Evolutionary conservation across 805 yeast genomes (phyloP).

Genomic region (Zygosaccharomyces lentus): DNA sequence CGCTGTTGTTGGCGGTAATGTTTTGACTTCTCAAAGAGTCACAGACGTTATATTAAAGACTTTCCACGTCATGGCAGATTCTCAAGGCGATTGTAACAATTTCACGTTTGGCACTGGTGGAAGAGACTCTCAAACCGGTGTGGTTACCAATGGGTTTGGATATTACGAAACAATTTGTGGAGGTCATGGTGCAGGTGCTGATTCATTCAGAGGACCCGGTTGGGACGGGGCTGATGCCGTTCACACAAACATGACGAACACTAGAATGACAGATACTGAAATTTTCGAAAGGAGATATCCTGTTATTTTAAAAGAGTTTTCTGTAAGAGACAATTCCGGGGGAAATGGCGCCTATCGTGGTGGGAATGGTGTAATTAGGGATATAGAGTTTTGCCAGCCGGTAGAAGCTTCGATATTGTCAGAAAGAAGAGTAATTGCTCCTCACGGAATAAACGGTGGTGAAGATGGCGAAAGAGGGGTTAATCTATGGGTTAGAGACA

Average conservation of each 20-base stretch:
- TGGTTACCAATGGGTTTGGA: constrained; percentile 60
- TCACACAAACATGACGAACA: constrained; percentile 90
- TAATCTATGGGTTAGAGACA: constrained; percentile 48
- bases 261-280: constrained; percentile 88
- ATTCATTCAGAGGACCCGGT: constrained; percentile 51
- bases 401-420: constrained; percentile 76
- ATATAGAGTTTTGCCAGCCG: constrained; percentile 69
- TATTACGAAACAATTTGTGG: constrained; percentile 94
- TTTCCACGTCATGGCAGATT: constrained; percentile 84
- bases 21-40: constrained; percentile 87
- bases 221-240: constrained; percentile 89
- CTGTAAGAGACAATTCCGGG: constrained; percentile 69
- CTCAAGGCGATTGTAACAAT: constrained; percentile 94
- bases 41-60: constrained; percentile 86
- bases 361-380: constrained; percentile 83
- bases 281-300: constrained; percentile 86
- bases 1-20: constrained; percentile 94
- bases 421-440: constrained; percentile 79
- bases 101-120: constrained; percentile 86
- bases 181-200: constrained; percentile 76
- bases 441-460: constrained; percentile 86
- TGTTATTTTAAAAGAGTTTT: constrained; percentile 64
- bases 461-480: constrained; percentile 66
- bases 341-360: constrained; percentile 70
- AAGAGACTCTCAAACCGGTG: constrained; percentile 43